Percentiles rank a stretch among this genome's conserved stretches.
Evolutionary conservation across 441 rosid genomes (phyloP).

Genomic region (Raphanus hybrid): DNA sequence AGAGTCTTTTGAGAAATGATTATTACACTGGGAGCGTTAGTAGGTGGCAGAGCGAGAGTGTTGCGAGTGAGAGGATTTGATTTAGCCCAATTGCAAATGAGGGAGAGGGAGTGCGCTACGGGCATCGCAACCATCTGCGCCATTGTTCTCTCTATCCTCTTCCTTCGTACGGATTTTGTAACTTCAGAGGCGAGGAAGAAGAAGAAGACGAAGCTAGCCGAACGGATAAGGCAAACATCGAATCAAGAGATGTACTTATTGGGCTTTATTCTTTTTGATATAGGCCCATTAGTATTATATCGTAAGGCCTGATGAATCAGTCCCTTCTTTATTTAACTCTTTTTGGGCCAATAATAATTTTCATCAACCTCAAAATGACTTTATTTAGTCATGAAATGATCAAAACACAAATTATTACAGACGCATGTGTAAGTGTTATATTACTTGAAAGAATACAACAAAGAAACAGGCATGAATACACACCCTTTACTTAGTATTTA

Average conservation of each 20-base stretch:
- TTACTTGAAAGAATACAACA: too few relatives aligned
- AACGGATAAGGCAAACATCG: conserved; percentile 34
- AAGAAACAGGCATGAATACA: too few relatives aligned
- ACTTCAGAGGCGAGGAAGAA: conserved; percentile 1
- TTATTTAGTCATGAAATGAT: too few relatives aligned
- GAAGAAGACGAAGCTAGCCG: too few relatives aligned
- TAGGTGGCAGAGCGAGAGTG: conserved; percentile 49
- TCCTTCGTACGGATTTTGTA: background rate
- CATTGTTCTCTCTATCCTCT: conserved; percentile 50
- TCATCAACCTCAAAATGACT: too few relatives aligned
- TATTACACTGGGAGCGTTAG: conserved; percentile 51
- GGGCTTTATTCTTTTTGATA: background rate
- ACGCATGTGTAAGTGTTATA: too few relatives aligned
- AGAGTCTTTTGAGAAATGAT: background rate
- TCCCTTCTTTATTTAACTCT: too few relatives aligned
- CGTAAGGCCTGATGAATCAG: background rate
- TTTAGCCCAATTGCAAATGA: conserved; percentile 47
- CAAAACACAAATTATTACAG: too few relatives aligned
- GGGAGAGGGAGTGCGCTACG: conserved; percentile 60
- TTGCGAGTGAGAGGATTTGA: conserved; percentile 46
- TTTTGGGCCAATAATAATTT: too few relatives aligned
- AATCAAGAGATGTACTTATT: background rate
- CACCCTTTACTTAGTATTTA: too few relatives aligned
- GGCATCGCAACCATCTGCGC: conserved; percentile 72
- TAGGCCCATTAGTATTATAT: background rate